Conservation (phyloP, 2,329 filamentous ascomycete genomes). For the Fusarium humuli region DNA sequence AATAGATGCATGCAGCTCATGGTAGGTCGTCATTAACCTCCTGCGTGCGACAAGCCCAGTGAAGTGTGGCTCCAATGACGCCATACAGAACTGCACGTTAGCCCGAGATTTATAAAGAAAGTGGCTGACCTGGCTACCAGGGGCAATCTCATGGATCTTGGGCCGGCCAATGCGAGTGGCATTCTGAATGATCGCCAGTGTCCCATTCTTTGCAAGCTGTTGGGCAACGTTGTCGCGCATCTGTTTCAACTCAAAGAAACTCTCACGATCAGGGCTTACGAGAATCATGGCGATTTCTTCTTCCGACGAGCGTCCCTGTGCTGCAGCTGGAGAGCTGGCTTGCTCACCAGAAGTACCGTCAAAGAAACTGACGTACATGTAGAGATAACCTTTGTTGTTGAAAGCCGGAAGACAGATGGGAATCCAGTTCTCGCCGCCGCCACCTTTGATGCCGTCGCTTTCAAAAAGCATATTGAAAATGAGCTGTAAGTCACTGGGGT, state of each 20-base stretch:
- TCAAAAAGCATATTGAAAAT: slow-evolving; percentile 99
- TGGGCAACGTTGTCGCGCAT: slow-evolving; percentile 72
- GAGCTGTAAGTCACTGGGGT: slow-evolving; percentile 93
- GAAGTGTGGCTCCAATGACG: slow-evolving; percentile 80
- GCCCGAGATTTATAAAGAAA: slow-evolving; percentile 95
- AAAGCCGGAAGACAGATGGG: slow-evolving; percentile 95
- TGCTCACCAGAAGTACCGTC: slow-evolving; percentile 64
- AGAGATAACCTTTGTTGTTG: slow-evolving; percentile 95
- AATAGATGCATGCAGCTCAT: slow-evolving; percentile 84
- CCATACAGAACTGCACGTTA: slow-evolving; percentile 97
- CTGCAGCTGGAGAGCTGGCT: slow-evolving; percentile 62
- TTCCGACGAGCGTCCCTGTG: slow-evolving; percentile 73
- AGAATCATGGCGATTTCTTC: slow-evolving; percentile 91
- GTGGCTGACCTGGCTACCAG: slow-evolving; percentile 84
- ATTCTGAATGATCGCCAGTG: slow-evolving; percentile 77
- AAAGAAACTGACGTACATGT: slow-evolving; percentile 99
- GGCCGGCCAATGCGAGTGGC: slow-evolving; percentile 80
- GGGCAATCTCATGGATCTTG: slow-evolving; percentile 78
- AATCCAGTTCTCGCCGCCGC: slow-evolving; percentile 95
- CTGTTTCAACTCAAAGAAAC: slow-evolving; percentile 88
- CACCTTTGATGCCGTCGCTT: slow-evolving; percentile 89
- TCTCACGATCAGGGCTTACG: slow-evolving; percentile 92
- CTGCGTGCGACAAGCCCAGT: slow-evolving; percentile 67
- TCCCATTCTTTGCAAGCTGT: slow-evolving; percentile 81
- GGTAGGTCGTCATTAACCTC: slow-evolving; percentile 85